phyloP scores from a whole-genome alignment of 2,329 filamentous ascomycete genomes.

The Fusarium cicatricum region DNA sequence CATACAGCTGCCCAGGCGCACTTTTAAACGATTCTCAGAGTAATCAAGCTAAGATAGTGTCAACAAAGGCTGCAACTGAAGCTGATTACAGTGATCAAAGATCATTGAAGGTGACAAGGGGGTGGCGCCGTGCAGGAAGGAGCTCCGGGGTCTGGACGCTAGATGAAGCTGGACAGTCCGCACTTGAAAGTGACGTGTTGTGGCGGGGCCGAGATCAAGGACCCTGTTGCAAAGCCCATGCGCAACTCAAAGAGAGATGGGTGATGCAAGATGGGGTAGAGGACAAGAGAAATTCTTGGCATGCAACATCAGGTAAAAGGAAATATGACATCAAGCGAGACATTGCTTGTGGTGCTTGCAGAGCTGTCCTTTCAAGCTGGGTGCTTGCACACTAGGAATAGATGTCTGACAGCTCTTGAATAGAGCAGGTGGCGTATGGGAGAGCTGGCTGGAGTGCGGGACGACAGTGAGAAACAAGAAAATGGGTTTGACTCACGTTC shows the following conservation, averaged over 20 bases:
- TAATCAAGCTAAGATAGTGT: slow-evolving; percentile 23
- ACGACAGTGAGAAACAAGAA: slow-evolving; percentile 13
- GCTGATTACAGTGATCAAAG: slow-evolving; percentile 10
- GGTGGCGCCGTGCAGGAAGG: slow-evolving; percentile 26
- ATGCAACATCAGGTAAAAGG: not conserved
- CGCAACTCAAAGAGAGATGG: slow-evolving; percentile 22
- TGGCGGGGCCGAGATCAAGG: slow-evolving; percentile 39
- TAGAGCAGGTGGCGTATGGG: slow-evolving; percentile 6
- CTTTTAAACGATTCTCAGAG: slow-evolving; percentile 14
- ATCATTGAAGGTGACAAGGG: slow-evolving; percentile 28
- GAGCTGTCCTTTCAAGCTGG: not conserved
- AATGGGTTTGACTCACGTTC: slow-evolving; percentile 28
- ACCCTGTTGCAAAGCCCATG: slow-evolving; percentile 26
- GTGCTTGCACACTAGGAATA: not conserved
- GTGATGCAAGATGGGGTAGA: slow-evolving; percentile 6
- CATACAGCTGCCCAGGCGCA: slow-evolving; percentile 34
- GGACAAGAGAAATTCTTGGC: not conserved
- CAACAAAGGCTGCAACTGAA: slow-evolving; percentile 25
- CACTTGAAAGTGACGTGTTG: slow-evolving; percentile 42
- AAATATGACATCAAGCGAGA: not conserved
- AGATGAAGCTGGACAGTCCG: slow-evolving; percentile 39
- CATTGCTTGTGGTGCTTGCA: not conserved
- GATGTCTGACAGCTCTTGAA: not conserved
- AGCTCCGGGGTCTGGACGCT: slow-evolving; percentile 28
- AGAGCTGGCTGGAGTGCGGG: not conserved